A percentile compares a stretch with the other conserved stretches of the same genome.
phyloP scores from a whole-genome alignment of 176 grass and related monocot species.

The Eleusine coracana region DNA sequence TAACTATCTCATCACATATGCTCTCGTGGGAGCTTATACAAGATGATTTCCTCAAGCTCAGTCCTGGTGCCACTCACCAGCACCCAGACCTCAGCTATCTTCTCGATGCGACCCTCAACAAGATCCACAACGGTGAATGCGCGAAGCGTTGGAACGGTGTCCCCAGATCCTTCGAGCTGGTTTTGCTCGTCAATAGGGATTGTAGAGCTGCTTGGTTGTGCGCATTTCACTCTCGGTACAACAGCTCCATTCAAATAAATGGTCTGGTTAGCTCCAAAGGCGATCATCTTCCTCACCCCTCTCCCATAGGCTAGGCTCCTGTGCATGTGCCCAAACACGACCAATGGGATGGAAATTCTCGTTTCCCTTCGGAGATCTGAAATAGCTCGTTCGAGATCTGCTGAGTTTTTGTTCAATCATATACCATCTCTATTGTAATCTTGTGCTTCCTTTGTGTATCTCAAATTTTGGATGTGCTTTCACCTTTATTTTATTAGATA shows the following conservation, averaged over 20 bases:
- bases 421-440: no score
- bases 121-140: constrained; percentile 72
- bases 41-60: constrained; percentile 58
- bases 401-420: neutral
- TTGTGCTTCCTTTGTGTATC: no score
- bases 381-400: constrained; percentile 81
- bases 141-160: constrained; percentile 28
- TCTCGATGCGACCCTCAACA: constrained; percentile 57
- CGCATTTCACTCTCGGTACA: constrained; percentile 74
- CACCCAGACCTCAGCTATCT: constrained; percentile 82
- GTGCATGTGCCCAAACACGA: constrained; percentile 96
- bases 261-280: constrained; percentile 46
- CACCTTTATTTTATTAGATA: neutral
- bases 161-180: constrained; percentile 37
- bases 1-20: constrained; percentile 15
- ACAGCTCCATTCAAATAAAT: constrained; percentile 87
- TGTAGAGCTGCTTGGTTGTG: neutral
- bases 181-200: constrained; percentile 24
- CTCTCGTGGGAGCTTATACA: constrained; percentile 54
- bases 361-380: constrained; percentile 64
- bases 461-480: no score
- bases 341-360: constrained; percentile 65
- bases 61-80: constrained; percentile 42
- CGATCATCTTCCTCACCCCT: constrained; percentile 79
- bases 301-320: constrained; percentile 71